phyloP scores from a whole-genome alignment of 371 early-diverging fungal genomes.

The Thermomucor indicae-seudaticae region DNA sequence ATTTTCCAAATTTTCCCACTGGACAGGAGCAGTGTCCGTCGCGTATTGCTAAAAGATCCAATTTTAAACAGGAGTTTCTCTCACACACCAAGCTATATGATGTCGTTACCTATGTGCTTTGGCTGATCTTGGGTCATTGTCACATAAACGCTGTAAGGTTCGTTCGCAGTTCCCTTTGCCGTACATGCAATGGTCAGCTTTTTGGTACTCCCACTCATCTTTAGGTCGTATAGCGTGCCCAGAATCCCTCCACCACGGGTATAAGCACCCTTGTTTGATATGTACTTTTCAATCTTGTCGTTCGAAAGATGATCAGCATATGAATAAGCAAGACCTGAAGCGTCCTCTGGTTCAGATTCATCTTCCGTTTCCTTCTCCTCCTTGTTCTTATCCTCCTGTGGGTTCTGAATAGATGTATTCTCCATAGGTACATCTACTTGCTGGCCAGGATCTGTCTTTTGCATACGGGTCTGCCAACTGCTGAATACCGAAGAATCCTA shows the following conservation, averaged over 20 bases:
- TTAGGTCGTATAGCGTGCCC: conserved; percentile 2
- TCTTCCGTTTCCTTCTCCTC: not conserved
- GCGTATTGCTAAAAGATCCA: not conserved
- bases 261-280: conserved; percentile 9
- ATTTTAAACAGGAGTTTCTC: not conserved
- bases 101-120: not conserved
- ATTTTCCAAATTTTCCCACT: conserved; percentile 13
- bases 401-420: no score
- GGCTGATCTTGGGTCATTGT: not conserved
- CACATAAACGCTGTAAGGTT: conserved; percentile 5
- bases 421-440: no score
- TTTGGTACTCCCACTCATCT: conserved; percentile 1
- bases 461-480: conserved; percentile 1
- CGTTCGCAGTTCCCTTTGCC: conserved; percentile 7
- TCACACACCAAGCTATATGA: not conserved
- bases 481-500: not conserved
- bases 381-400: no score
- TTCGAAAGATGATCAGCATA: conserved; percentile 1
- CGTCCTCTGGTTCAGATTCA: not conserved
- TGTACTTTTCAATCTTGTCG: conserved; percentile 5
- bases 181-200: conserved; percentile 3
- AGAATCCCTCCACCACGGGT: conserved; percentile 10
- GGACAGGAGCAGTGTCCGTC: conserved; percentile 13
- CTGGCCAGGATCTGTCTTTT: not conserved
- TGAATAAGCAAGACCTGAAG: not conserved